Conservation (phyloP, 768 basidiomycete genomes). For the Suillus alpinus region DNA sequence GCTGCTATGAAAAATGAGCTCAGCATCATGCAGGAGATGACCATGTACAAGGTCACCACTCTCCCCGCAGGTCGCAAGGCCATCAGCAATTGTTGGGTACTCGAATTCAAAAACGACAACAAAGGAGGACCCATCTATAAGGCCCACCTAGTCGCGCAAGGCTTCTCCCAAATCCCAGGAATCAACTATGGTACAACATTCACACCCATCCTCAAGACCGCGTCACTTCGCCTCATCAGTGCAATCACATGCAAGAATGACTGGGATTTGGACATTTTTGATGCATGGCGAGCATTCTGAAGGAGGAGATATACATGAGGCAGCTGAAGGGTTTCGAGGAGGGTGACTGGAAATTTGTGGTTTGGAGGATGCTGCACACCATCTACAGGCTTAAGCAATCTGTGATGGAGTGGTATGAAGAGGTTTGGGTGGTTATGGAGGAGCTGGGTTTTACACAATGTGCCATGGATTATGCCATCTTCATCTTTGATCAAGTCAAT, state of each 20-base stretch:
- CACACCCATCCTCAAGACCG: neutral
- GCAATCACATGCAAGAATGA: slow-evolving; percentile 9
- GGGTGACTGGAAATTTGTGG: neutral
- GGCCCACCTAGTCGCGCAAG: slow-evolving; percentile 1
- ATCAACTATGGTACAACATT: slow-evolving; percentile 5
- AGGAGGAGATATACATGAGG: slow-evolving; percentile 37
- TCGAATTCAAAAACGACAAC: neutral
- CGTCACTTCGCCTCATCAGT: neutral
- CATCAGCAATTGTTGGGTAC: neutral
- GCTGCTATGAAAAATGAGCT: neutral
- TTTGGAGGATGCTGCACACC: neutral
- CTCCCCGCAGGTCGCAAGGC: neutral
- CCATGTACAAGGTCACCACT: neutral
- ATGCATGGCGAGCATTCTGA: slow-evolving; percentile 44
- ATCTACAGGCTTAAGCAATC: neutral
- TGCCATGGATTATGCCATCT: neutral
- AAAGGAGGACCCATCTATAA: neutral
- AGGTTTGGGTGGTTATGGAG: neutral
- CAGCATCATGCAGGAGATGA: neutral
- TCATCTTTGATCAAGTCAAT: neutral
- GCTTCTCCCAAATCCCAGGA: slow-evolving; percentile 4
- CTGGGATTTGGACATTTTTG: slow-evolving; percentile 38
- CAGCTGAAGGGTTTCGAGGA: slow-evolving; percentile 28
- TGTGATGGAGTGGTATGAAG: neutral
- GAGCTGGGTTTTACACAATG: neutral